These are phyloP conservation scores for Yamadazyma nakazawae DNA, from an alignment of 805 yeast species.

Conservation along the genomic window DNA sequence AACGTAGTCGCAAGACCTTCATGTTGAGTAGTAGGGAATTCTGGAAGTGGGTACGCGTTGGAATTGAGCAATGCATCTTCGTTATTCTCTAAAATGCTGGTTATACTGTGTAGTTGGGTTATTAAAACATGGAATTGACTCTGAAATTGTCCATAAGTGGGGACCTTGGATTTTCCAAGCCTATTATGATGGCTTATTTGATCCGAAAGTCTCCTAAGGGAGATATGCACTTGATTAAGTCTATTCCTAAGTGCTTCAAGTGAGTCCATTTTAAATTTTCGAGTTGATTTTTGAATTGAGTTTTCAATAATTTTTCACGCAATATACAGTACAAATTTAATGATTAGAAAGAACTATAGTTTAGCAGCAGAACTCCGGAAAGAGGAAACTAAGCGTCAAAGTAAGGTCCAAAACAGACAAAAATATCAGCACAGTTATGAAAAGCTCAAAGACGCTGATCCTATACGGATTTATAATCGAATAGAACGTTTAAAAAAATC, in stretches of 20 bases:
- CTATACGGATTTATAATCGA: constrained; percentile 31
- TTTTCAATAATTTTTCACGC: constrained; percentile 20
- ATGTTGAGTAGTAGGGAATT: constrained; percentile 81
- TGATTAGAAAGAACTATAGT: constrained; percentile 32
- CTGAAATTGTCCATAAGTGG: constrained; percentile 63
- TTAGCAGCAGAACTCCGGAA: constrained; percentile 36
- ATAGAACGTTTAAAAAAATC: constrained; percentile 26
- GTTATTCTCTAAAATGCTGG: constrained; percentile 61
- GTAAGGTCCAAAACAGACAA: constrained; percentile 35
- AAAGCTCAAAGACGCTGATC: constrained; percentile 28
- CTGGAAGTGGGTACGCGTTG: constrained; percentile 78
- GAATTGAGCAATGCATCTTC: constrained; percentile 58
- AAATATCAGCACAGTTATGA: constrained; percentile 27
- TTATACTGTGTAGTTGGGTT: constrained; percentile 79
- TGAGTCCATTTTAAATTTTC: constrained; percentile 27
- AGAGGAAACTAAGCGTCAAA: constrained; percentile 34
- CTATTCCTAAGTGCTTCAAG: constrained; percentile 40
- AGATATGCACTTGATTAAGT: constrained; percentile 40
- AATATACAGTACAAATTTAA: not conserved
- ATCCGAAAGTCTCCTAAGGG: constrained; percentile 36
- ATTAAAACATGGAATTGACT: constrained; percentile 79
- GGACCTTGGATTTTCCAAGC: constrained; percentile 35
- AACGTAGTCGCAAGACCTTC: constrained; percentile 81
- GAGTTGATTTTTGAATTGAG: not conserved
- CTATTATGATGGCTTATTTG: constrained; percentile 35